Evolutionary conservation across 2,329 filamentous ascomycete species (phyloP).

Genomic region (Clonostachys solani): DNA sequence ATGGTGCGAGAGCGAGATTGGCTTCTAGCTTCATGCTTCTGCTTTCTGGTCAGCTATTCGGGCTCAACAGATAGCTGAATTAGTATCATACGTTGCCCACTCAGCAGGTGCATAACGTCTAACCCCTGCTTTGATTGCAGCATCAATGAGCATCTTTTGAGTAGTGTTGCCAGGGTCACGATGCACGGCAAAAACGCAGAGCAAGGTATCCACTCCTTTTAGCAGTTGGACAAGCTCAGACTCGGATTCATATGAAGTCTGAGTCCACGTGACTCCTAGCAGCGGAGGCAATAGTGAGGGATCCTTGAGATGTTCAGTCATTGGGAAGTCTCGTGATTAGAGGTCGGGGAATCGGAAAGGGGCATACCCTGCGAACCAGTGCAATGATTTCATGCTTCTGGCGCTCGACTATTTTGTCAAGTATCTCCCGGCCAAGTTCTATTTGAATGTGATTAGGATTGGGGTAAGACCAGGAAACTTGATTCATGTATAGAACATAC

Average conservation of each 20-base stretch:
- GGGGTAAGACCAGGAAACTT: no score
- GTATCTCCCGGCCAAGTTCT: background rate
- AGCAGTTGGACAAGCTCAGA: background rate
- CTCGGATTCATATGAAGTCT: background rate
- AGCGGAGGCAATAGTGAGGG: background rate
- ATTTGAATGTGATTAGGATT: no score
- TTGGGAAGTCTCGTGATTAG: no score
- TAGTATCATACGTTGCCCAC: constrained; percentile 33
- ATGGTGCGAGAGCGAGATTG: constrained; percentile 27
- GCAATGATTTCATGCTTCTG: constrained; percentile 1
- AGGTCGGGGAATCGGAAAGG: no score
- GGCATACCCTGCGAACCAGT: background rate
- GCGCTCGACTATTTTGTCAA: background rate
- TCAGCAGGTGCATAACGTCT: constrained; percentile 59
- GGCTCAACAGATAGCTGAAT: background rate
- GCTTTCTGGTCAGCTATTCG: background rate
- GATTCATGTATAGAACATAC: background rate
- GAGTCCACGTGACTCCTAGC: background rate
- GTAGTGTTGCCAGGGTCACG: constrained; percentile 23
- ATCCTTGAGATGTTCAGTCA: background rate
- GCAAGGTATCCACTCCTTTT: constrained; percentile 42
- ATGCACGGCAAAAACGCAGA: constrained; percentile 41
- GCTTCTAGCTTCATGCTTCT: background rate
- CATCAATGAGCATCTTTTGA: constrained; percentile 43
- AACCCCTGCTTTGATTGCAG: constrained; percentile 52